Percentiles rank a stretch among this genome's conserved stretches.
Conservation (phyloP, 305 asterid genomes). For the Nicotiana rustica region DNA sequence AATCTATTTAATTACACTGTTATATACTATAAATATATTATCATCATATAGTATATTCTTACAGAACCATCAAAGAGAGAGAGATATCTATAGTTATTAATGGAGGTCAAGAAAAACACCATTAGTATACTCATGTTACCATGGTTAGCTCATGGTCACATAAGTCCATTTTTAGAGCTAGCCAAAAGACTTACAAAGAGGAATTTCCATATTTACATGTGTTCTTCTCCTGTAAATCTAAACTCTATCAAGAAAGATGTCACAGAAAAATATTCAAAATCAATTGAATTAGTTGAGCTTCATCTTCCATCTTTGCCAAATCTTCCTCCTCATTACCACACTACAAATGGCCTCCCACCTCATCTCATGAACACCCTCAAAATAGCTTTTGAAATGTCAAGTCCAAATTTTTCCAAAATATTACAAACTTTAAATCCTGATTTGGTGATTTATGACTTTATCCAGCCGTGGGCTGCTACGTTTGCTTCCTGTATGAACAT, state of each 20-base stretch:
- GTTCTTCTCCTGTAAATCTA: constrained; percentile 59
- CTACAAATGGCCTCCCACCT: constrained; percentile 76
- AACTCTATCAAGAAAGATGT: constrained; percentile 42
- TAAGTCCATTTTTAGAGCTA: constrained; percentile 62
- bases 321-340: constrained; percentile 61
- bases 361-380: constrained; percentile 55
- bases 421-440: constrained; percentile 61
- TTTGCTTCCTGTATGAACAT: constrained; percentile 44
- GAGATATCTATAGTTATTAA: not conserved
- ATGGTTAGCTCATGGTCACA: constrained; percentile 77
- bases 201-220: constrained; percentile 55
- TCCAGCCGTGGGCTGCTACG: constrained; percentile 63
- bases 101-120: constrained; percentile 1
- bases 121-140: constrained; percentile 59
- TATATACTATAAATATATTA: constrained; percentile 2
- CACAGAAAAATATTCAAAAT: constrained; percentile 47
- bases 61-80: not conserved
- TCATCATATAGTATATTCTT: too few species aligned
- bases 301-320: constrained; percentile 56
- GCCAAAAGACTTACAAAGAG: constrained; percentile 56
- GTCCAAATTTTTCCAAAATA: constrained; percentile 50
- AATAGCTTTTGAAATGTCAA: constrained; percentile 49
- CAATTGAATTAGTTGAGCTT: constrained; percentile 62
- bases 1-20: not conserved
- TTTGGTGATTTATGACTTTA: constrained; percentile 58